Conservation (phyloP, 345 rosid genomes). For the Heritiera fomes region DNA sequence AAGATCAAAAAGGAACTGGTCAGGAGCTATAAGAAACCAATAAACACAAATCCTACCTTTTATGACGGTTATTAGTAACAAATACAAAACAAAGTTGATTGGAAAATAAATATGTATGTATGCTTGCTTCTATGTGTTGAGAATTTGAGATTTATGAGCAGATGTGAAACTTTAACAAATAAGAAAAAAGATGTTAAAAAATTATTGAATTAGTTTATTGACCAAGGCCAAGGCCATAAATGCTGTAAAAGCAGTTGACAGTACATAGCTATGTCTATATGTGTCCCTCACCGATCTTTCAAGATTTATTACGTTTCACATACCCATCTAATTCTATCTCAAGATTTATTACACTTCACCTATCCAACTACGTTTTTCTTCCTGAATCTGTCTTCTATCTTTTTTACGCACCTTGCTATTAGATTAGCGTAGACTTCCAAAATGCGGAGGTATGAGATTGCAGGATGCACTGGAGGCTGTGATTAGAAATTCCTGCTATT, state of each 20-base stretch:
- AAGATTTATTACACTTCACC: conserved; percentile 5
- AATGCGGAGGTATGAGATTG: background rate
- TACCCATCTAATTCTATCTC: background rate
- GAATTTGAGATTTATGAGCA: background rate
- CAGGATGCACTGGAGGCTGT: background rate
- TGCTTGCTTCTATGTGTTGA: background rate
- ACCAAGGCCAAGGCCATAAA: background rate
- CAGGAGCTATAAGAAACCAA: conserved; percentile 15
- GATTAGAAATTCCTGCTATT: background rate
- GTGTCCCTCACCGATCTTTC: background rate
- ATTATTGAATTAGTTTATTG: background rate
- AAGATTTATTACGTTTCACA: background rate
- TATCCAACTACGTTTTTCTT: background rate
- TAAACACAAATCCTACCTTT: conserved; percentile 2
- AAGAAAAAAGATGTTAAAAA: background rate
- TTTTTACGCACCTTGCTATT: background rate
- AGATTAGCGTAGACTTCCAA: background rate
- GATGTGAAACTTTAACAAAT: conserved; percentile 6
- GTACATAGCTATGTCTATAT: background rate
- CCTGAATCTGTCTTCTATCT: background rate
- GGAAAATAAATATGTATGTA: background rate
- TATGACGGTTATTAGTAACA: background rate
- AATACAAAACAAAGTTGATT: background rate
- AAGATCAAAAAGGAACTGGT: conserved; percentile 24
- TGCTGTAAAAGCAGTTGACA: background rate